A percentile compares a stretch with the other conserved stretches of the same genome.
Evolutionary conservation across 139 green algal genomes (phyloP).

Genomic region (Bryopsis sp.): DNA sequence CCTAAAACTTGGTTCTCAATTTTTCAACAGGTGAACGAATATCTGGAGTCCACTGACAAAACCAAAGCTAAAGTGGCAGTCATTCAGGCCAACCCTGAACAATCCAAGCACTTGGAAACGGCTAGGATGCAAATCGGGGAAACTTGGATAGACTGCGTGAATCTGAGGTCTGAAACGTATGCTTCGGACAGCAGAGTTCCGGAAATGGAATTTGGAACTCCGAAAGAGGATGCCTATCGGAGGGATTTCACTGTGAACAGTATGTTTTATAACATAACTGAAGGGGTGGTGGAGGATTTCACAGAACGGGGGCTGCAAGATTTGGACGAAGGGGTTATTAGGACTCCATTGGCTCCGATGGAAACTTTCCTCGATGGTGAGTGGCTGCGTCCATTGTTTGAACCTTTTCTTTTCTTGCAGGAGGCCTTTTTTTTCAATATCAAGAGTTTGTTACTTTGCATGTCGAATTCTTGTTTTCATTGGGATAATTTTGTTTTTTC

Average conservation of each 20-base stretch:
- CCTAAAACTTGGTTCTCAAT: neutral
- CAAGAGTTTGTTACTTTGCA: no score
- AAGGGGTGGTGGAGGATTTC: constrained; percentile 74
- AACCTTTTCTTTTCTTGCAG: neutral
- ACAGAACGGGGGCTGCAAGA: constrained; percentile 75
- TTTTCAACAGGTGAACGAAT: constrained; percentile 55
- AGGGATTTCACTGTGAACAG: constrained; percentile 95
- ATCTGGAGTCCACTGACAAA: constrained; percentile 55
- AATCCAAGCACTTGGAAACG: constrained; percentile 98
- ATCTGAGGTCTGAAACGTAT: constrained; percentile 91
- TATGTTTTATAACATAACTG: constrained; percentile 97
- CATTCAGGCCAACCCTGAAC: constrained; percentile 92
- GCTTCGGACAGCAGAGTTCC: constrained; percentile 76
- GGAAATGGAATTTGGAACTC: constrained; percentile 79
- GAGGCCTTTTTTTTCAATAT: no score
- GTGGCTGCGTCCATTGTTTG: constrained; percentile 7
- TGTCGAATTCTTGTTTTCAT: no score
- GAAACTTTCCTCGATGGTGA: constrained; percentile 88
- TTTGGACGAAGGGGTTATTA: constrained; percentile 69
- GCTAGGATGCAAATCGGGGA: constrained; percentile 70
- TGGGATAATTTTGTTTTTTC: no score
- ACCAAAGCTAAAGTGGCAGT: constrained; percentile 51
- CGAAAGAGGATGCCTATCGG: constrained; percentile 47
- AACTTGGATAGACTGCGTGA: constrained; percentile 89
- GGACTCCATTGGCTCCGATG: constrained; percentile 79